Percentiles rank a stretch among this genome's conserved stretches.
These are phyloP conservation scores for Thozetella sp. DNA, from an alignment of 495 filamentous ascomycete genomes.

Conservation along the genomic window DNA sequence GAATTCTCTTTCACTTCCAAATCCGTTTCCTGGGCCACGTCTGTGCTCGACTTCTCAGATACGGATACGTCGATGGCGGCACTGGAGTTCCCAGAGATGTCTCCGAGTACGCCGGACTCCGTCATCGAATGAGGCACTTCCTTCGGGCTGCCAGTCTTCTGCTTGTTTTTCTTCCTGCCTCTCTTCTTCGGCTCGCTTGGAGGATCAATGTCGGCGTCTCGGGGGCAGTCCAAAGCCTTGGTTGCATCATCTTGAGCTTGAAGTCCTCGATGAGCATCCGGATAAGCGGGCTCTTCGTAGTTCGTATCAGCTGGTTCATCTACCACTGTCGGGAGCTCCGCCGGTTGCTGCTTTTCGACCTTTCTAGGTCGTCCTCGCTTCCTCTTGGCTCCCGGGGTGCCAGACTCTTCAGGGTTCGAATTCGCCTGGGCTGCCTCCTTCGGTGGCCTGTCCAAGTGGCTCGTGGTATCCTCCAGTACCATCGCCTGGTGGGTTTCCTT, in stretches of 20 bases:
- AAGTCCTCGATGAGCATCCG: no score
- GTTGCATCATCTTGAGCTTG: neutral
- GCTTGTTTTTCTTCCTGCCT: slow-evolving; percentile 5
- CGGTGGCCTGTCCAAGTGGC: neutral
- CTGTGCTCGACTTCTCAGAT: neutral
- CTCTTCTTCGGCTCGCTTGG: slow-evolving; percentile 3
- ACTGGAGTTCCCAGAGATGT: neutral
- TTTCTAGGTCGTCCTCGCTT: slow-evolving; percentile 9
- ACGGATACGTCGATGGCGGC: neutral
- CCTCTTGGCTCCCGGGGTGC: neutral
- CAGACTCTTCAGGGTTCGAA: neutral
- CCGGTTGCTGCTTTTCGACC: neutral
- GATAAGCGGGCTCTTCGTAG: neutral
- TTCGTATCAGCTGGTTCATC: neutral
- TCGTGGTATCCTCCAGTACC: neutral
- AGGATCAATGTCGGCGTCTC: neutral
- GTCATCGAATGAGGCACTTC: neutral
- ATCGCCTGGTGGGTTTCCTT: neutral
- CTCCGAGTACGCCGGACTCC: neutral
- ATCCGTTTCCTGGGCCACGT: neutral
- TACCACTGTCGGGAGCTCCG: neutral
- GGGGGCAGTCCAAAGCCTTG: neutral
- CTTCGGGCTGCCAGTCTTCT: neutral
- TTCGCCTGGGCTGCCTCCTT: neutral
- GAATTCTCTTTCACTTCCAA: neutral